Evolutionary conservation across 805 yeast species (phyloP), one percentile per base, ranked within the genome.

Genomic region (Sugiyamaella boreocaroliniensis): DNA sequence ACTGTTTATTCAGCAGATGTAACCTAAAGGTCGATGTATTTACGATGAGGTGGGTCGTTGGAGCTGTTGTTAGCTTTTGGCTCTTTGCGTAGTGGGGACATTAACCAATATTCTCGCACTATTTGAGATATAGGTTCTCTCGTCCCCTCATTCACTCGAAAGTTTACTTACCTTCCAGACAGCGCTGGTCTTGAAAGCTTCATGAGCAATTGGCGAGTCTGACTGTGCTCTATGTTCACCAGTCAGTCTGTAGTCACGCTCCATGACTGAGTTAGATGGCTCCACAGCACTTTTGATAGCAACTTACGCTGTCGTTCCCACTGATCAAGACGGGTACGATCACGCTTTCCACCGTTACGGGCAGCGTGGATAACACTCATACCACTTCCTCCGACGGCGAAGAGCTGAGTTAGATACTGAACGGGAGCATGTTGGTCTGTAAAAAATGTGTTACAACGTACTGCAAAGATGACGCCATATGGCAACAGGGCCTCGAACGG

Each of bases 181-280:
- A n/a, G 86, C 77, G 65, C 78, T 81, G n/a, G 86, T 81, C 71
- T 83, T 85, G 76, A 88, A 87, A 32, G 75, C 77, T 55, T 84
- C 90, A 40, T 89, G 89, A 3, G 95, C 95, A 42, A 76, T 70
- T 6, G 89, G 78, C 43, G 74, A 77, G 57, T 80, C 81, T 48
- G 76, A 67, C 66, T 86, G 92, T 40, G 83, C 90, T 64, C 95
- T 76, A 63, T 71, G 75, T 43, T 76, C 74, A 22, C 95, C 95
- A 10, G 95, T 87, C 62, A 87, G 72, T 58, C 92, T 75, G 64
- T 77, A 74, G 68, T 87, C 96, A 63, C 96, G 76, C 58, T 83
- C 84, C 70, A 86, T 81, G 76, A 72, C 67, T 66, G 46, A 37
- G 45, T 49, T 44, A 52, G 55, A 15, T n/a, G 11, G 22, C 49